These are phyloP conservation scores for Candida verbasci DNA, from an alignment of 805 yeast species.

Conservation along the genomic window DNA sequence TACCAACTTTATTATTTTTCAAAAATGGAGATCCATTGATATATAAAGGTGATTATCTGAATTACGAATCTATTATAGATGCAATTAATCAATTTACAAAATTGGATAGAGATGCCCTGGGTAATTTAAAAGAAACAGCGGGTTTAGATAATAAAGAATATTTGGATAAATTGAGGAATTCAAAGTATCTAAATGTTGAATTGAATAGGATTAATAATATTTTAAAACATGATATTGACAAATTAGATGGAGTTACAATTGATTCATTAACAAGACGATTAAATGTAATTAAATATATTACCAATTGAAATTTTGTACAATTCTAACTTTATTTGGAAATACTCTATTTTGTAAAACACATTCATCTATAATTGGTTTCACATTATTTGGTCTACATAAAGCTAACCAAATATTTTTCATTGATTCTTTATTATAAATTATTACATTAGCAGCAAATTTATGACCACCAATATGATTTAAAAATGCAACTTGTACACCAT, in stretches of 20 bases:
- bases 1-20: constrained; percentile 56
- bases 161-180: constrained; percentile 45
- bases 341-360: constrained; percentile 69
- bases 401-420: constrained; percentile 90
- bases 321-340: constrained; percentile 66
- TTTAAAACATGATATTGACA: constrained; percentile 27
- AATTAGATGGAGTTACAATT: constrained; percentile 34
- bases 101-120: constrained; percentile 26
- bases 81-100: constrained; percentile 26
- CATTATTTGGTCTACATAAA: constrained; percentile 73
- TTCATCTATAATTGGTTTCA: constrained; percentile 68
- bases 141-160: constrained; percentile 31
- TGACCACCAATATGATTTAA: constrained; percentile 95
- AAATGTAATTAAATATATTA: constrained; percentile 38
- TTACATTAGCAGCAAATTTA: constrained; percentile 86
- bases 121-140: constrained; percentile 26
- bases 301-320: constrained; percentile 46
- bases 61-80: constrained; percentile 17
- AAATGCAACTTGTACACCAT: constrained; percentile 67
- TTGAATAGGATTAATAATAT: constrained; percentile 41
- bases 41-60: constrained; percentile 20
- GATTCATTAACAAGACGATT: constrained; percentile 51
- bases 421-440: constrained; percentile 63
- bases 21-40: constrained; percentile 22
- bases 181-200: constrained; percentile 46